phyloP scores from a whole-genome alignment of 129 eudicot species.

The Scalesia atractyloides region DNA sequence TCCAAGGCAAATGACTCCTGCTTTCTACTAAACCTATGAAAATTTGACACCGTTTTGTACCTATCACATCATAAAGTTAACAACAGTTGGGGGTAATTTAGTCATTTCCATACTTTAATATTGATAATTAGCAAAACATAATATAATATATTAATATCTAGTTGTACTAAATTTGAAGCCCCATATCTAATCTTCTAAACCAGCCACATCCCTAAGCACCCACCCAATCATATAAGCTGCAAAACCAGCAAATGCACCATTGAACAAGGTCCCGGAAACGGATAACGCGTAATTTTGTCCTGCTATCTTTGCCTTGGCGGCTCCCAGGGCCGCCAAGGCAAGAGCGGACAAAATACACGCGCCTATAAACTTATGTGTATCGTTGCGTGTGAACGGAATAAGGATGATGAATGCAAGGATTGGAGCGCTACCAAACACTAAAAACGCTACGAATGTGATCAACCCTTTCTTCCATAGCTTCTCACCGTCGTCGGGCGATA shows the following conservation, averaged over 20 bases:
- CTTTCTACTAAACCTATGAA: conserved; percentile 9
- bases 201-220: conserved; percentile 76
- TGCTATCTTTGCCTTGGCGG: conserved; percentile 67
- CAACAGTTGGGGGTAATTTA: not conserved
- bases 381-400: conserved; percentile 69
- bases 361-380: conserved; percentile 57
- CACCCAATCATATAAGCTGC: conserved; percentile 79
- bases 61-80: not conserved
- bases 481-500: conserved; percentile 55
- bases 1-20: not conserved
- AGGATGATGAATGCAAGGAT: conserved; percentile 77
- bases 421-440: conserved; percentile 70
- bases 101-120: conserved; percentile 1
- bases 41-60: conserved; percentile 21
- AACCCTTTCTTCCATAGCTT: conserved; percentile 90
- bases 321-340: conserved; percentile 61
- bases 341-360: conserved; percentile 65
- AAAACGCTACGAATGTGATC: conserved; percentile 66
- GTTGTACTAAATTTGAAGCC: not conserved
- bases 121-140: not conserved
- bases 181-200: conserved; percentile 47
- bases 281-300: conserved; percentile 60
- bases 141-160: not conserved
- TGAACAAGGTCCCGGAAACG: conserved; percentile 48
- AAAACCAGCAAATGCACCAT: conserved; percentile 73